Percentiles rank a stretch among this genome's conserved stretches.
phyloP scores from a whole-genome alignment of 202 grass and related monocot genomes.

The Zoysia matrella region DNA sequence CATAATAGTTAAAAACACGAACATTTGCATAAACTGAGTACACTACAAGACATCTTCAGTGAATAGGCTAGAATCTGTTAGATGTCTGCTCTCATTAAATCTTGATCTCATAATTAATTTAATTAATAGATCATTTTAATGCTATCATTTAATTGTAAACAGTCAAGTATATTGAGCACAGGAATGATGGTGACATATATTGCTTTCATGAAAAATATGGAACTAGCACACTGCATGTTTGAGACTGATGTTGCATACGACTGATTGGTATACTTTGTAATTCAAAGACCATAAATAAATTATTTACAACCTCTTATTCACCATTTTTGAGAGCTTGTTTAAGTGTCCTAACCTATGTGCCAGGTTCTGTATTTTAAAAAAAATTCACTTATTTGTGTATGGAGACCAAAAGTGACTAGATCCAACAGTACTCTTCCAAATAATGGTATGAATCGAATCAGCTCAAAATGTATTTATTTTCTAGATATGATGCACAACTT shows the following conservation, averaged over 20 bases:
- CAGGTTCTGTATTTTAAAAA: not conserved
- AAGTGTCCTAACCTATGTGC: constrained; percentile 2
- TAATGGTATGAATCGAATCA: constrained; percentile 5
- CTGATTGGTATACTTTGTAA: not conserved
- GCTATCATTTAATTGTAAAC: not conserved
- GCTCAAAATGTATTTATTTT: not conserved
- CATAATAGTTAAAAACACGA: too few relatives aligned
- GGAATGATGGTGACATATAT: not conserved
- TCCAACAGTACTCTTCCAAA: not conserved
- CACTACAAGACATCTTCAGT: not conserved
- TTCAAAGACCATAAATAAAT: not conserved
- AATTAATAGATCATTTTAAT: not conserved
- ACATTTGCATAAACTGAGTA: not conserved
- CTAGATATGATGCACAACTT: not conserved
- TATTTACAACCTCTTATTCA: not conserved
- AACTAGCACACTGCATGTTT: not conserved
- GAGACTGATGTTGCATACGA: not conserved
- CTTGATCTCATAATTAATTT: not conserved
- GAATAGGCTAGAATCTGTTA: not conserved
- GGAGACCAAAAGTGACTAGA: not conserved
- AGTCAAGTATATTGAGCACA: not conserved
- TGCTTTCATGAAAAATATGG: not conserved
- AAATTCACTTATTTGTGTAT: not conserved
- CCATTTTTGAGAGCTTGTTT: not conserved
- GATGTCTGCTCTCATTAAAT: not conserved